Evolutionary conservation across 164 flowering plant species (phyloP), one percentile per base, ranked within the genome.

Genomic region (Vitis labrusca): DNA sequence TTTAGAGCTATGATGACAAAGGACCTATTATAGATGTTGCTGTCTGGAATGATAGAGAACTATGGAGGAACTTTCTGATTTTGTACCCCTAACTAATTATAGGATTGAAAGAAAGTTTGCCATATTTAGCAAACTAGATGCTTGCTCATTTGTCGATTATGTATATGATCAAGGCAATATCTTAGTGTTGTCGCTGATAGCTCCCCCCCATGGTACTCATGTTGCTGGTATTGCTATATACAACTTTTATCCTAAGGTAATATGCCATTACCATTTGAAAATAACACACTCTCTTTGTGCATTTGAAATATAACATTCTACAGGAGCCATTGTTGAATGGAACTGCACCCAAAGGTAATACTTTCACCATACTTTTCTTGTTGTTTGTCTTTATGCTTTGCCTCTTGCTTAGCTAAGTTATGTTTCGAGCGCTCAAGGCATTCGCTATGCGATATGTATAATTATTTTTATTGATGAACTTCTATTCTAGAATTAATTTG

Each of bases 171-270:
- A 89, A 30, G 99, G 99, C 60, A 95, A 89, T 50, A 69, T 91
- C 66, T 77, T 95, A 95, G 99, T 71, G 88, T 95, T 70, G 99
- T 95, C 16, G 92, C 98, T 9, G 99, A 95, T 78, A 16, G 88
- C 76, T 95, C 99, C 8, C 98, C 98, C 98, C 11, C 99, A 95
- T 85, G 99, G 91, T 16, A 95, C 99, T 78, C 99, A 95, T 86
- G 99, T 95, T 86, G 97, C 98, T 78, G 98, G 99, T 48, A 95
- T 95, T 69, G 88, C 99, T 71, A 23, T 23, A 23, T 23, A 74
- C 96, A 76, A 97, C 99, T 74, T 91, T 85, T 84, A 95, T 73
- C 87, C 93, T 13, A 78, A 90, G 91, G 99, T 95, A 81, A 27
- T 47, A 17, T 16, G 10, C 29, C 32, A 9, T 15, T 37, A 27